Evolutionary conservation across 345 rosid genomes (phyloP).

Genomic region (Physaria fendleri): DNA sequence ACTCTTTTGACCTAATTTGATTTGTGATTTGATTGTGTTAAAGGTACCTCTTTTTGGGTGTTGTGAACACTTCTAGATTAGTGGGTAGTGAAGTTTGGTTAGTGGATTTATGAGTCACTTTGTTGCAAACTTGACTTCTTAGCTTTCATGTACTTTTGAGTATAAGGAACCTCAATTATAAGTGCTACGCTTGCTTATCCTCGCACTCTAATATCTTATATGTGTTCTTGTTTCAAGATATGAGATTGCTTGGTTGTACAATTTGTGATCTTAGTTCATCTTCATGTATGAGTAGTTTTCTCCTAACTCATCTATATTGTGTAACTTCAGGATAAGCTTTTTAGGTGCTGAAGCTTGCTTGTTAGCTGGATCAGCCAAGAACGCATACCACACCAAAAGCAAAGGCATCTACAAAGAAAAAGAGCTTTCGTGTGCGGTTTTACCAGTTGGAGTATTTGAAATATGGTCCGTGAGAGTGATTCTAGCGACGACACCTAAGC

Average conservation of each 20-base stretch:
- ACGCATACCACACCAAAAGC: constrained; percentile 83
- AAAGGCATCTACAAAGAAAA: constrained; percentile 42
- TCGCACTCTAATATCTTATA: not conserved
- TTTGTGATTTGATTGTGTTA: not conserved
- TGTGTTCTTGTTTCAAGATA: not conserved
- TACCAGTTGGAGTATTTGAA: constrained; percentile 91
- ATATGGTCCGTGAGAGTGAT: too few species aligned
- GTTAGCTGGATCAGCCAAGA: constrained; percentile 80
- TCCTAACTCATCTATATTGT: not conserved
- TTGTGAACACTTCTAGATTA: not conserved
- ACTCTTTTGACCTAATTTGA: not conserved
- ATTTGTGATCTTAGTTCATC: not conserved
- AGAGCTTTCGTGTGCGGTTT: constrained; percentile 64
- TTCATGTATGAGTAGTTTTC: not conserved
- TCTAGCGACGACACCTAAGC: too few species aligned
- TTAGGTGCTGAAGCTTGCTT: constrained; percentile 93
- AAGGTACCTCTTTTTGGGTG: not conserved
- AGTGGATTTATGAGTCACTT: not conserved
- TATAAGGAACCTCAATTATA: not conserved
- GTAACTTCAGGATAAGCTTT: constrained; percentile 61
- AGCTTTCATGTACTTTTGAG: not conserved
- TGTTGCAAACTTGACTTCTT: not conserved
- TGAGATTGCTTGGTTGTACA: not conserved
- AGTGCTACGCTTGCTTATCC: not conserved
- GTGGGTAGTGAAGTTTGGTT: not conserved